Evolutionary conservation across 306 rosid genomes (phyloP).

Genomic region (Abrus precatorius): DNA sequence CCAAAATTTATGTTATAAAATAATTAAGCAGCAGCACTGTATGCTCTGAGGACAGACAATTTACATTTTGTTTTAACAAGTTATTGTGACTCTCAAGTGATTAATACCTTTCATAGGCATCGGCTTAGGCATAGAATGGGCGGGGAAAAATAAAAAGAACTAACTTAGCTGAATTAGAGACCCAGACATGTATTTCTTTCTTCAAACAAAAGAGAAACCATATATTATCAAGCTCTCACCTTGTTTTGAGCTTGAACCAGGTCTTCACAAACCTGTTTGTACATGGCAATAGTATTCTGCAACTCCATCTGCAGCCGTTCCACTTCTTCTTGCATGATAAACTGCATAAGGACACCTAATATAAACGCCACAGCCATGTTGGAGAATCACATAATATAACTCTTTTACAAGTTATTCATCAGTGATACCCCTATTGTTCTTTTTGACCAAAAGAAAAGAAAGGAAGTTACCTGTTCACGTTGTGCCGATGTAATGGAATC

Average conservation of each 20-base stretch:
- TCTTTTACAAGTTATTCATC: background rate
- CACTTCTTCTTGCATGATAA: conserved; percentile 66
- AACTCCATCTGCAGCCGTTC: conserved; percentile 77
- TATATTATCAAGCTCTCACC: conserved; percentile 63
- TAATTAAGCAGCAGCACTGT: background rate
- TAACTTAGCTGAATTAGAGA: background rate
- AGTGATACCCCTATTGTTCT: background rate
- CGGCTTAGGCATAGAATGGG: conserved; percentile 11
- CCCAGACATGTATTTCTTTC: conserved; percentile 2
- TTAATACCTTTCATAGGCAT: conserved; percentile 4
- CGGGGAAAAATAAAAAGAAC: background rate
- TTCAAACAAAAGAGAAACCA: conserved; percentile 39
- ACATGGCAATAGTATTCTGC: conserved; percentile 78
- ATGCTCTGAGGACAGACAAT: conserved; percentile 1
- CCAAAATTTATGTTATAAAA: background rate
- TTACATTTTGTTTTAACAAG: background rate
- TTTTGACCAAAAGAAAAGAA: conserved; percentile 10
- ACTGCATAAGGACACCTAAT: conserved; percentile 54
- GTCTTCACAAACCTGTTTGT: conserved; percentile 79
- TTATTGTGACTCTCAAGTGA: background rate
- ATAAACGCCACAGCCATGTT: conserved; percentile 34
- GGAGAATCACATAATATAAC: conserved; percentile 16
- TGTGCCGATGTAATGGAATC: conserved; percentile 60
- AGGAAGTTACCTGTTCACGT: conserved; percentile 63
- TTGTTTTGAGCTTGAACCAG: conserved; percentile 75